These are phyloP conservation scores for Babjeviella inositovora DNA, from an alignment of 805 yeast species.

Conservation along the genomic window DNA sequence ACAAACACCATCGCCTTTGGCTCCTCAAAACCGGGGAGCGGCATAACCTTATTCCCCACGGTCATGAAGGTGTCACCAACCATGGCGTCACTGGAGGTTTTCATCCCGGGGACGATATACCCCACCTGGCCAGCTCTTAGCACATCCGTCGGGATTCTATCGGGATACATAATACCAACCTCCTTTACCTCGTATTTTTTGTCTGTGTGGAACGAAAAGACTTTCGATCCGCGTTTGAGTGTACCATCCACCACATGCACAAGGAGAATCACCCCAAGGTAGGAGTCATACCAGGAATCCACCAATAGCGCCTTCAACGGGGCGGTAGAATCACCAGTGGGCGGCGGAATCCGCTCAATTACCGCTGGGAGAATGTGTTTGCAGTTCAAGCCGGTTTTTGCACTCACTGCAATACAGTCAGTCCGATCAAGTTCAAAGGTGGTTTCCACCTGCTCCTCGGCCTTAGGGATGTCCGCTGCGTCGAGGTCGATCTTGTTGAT, in stretches of 20 bases:
- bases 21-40: slow-evolving; percentile 90
- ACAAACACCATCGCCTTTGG: slow-evolving; percentile 98
- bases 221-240: slow-evolving; percentile 56
- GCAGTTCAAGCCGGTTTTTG: slow-evolving; percentile 80
- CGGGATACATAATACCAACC: slow-evolving; percentile 93
- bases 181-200: slow-evolving; percentile 78
- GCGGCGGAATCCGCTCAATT: slow-evolving; percentile 68
- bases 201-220: slow-evolving; percentile 64
- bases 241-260: slow-evolving; percentile 77
- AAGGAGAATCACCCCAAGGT: slow-evolving; percentile 78
- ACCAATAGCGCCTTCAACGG: slow-evolving; percentile 69
- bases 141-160: slow-evolving; percentile 44
- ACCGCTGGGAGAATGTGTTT: slow-evolving; percentile 68
- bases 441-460: slow-evolving; percentile 71
- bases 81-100: slow-evolving; percentile 67
- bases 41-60: slow-evolving; percentile 38
- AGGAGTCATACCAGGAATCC: slow-evolving; percentile 96
- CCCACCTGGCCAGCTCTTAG: slow-evolving; percentile 90
- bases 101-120: slow-evolving; percentile 90
- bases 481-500: slow-evolving; percentile 86
- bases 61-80: slow-evolving; percentile 84
- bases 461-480: slow-evolving; percentile 68
- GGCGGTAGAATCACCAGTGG: slow-evolving; percentile 31
- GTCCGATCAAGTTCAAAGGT: slow-evolving; percentile 68
- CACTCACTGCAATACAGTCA: slow-evolving; percentile 75